These are phyloP conservation scores for Tripterygium wilfordii DNA, from an alignment of 177 flowering plant genomes.

Conservation along the genomic window DNA sequence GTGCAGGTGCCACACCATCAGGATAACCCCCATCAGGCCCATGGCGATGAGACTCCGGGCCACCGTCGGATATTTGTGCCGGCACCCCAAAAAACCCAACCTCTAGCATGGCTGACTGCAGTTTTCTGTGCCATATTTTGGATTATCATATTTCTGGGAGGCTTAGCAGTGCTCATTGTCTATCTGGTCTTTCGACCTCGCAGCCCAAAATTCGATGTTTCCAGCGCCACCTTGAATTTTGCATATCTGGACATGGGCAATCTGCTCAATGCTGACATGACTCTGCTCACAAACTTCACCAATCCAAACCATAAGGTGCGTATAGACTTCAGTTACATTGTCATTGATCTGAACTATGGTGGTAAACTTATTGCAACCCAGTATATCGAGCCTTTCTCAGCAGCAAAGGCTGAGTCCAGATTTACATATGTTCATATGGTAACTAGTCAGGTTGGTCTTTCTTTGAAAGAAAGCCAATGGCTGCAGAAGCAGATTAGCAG, in stretches of 20 bases:
- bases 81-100: constrained; percentile 21
- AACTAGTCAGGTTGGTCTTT: constrained; percentile 58
- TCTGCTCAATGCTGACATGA: constrained; percentile 70
- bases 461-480: constrained; percentile 18
- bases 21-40: background rate
- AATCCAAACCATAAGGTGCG: constrained; percentile 72
- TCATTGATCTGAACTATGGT: constrained; percentile 49
- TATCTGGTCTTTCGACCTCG: constrained; percentile 72
- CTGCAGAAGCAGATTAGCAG: constrained; percentile 35
- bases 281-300: constrained; percentile 73
- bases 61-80: constrained; percentile 11
- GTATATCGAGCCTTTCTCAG: constrained; percentile 50
- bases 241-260: constrained; percentile 78
- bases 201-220: constrained; percentile 58
- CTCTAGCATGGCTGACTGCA: constrained; percentile 46
- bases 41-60: background rate
- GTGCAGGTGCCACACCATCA: background rate
- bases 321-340: constrained; percentile 52
- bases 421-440: constrained; percentile 49
- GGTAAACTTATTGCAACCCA: constrained; percentile 50
- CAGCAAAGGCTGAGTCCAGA: constrained; percentile 20
- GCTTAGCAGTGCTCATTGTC: constrained; percentile 65
- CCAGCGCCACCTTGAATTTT: constrained; percentile 59
- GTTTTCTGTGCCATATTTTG: constrained; percentile 60
- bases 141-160: constrained; percentile 65